These are phyloP conservation scores for Kwoniella mangroviensis DNA, from an alignment of 768 basidiomycete genomes.

Conservation along the genomic window DNA sequence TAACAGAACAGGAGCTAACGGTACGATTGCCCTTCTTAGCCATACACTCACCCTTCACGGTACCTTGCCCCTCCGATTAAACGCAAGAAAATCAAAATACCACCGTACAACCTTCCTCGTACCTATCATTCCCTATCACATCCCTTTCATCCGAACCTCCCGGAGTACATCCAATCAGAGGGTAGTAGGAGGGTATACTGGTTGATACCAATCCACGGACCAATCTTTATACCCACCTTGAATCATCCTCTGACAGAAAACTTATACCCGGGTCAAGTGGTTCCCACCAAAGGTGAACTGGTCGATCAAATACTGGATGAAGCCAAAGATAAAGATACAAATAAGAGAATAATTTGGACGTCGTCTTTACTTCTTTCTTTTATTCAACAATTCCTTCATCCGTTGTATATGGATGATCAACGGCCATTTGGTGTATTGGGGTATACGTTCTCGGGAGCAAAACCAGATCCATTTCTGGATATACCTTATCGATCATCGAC, in stretches of 20 bases:
- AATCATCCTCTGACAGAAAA: conserved; percentile 14
- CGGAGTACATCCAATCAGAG: conserved; percentile 22
- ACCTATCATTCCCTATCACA: conserved; percentile 25
- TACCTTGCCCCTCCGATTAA: not conserved
- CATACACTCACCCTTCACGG: conserved; percentile 8
- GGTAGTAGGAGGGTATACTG: conserved; percentile 41
- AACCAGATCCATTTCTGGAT: conserved; percentile 51
- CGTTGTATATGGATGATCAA: conserved; percentile 16
- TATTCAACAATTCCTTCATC: conserved; percentile 28
- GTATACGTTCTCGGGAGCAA: conserved; percentile 40
- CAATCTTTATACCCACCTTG: conserved; percentile 37
- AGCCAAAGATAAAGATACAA: not conserved
- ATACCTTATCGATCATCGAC: conserved; percentile 18
- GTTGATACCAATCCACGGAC: conserved; percentile 51
- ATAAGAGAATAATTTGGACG: conserved; percentile 29
- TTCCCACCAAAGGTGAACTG: not conserved
- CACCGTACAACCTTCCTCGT: conserved; percentile 14
- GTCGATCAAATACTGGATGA: not conserved
- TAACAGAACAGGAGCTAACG: not conserved
- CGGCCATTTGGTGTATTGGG: conserved; percentile 29
- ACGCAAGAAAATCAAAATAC: conserved; percentile 10
- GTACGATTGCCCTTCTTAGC: not conserved
- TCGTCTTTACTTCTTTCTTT: conserved; percentile 24
- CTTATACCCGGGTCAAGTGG: not conserved
- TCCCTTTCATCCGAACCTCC: conserved; percentile 43